phyloP scores from a whole-genome alignment of 1,284 basidiomycete genomes.

The Schizophyllum amplum region DNA sequence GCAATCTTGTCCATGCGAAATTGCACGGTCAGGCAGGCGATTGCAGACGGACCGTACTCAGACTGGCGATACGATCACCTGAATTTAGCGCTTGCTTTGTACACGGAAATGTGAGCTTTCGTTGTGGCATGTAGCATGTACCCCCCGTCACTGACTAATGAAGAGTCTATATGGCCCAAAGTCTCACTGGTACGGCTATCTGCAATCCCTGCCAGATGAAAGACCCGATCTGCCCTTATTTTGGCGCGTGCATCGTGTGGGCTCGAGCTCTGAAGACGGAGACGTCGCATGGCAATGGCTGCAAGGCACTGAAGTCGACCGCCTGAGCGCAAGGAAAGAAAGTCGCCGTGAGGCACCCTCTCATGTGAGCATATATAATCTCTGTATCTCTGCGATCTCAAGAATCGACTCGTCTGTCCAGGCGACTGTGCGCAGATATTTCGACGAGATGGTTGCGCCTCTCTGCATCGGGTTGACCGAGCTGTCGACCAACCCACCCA shows the following conservation, averaged over 20 bases:
- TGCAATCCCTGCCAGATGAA: constrained; percentile 51
- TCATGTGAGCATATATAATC: too few relatives aligned
- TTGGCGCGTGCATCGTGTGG: constrained; percentile 47
- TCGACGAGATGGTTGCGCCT: constrained; percentile 30
- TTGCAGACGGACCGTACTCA: constrained; percentile 41
- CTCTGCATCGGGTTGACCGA: constrained; percentile 20
- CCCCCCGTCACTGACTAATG: constrained; percentile 17
- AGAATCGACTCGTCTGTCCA: too few relatives aligned
- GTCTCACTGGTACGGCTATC: constrained; percentile 62
- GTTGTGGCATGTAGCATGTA: constrained; percentile 8
- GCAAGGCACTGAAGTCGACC: constrained; percentile 36
- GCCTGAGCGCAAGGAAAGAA: constrained; percentile 16
- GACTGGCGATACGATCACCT: constrained; percentile 51
- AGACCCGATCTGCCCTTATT: constrained; percentile 54
- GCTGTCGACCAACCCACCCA: constrained; percentile 15
- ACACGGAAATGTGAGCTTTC: constrained; percentile 10
- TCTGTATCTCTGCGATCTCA: too few relatives aligned
- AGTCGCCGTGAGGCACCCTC: too few relatives aligned
- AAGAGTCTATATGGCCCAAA: constrained; percentile 29
- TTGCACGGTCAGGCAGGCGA: constrained; percentile 35
- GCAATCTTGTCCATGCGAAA: constrained; percentile 56
- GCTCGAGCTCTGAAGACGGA: constrained; percentile 27
- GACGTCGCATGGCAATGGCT: constrained; percentile 35
- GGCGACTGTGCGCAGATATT: constrained; percentile 45
- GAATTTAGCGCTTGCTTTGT: constrained; percentile 49